Conservation (phyloP, 371 early-diverging fungal species). For the Mucor indicus region DNA sequence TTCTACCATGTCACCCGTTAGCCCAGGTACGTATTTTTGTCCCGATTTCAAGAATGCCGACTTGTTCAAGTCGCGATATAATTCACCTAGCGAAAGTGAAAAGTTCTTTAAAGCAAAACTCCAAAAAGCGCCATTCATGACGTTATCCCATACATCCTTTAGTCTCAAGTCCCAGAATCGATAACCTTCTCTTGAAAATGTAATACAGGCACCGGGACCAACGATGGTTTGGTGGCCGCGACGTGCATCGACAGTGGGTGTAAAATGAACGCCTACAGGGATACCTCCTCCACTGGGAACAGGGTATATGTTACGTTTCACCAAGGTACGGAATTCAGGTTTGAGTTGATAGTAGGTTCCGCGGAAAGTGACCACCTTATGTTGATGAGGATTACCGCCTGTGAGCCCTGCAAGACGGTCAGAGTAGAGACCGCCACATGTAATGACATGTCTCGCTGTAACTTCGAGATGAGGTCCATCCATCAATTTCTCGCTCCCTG, state of each 20-base stretch:
- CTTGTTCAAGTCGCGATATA: conserved; percentile 36
- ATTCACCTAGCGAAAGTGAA: conserved; percentile 28
- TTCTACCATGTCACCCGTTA: conserved; percentile 40
- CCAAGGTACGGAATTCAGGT: conserved; percentile 27
- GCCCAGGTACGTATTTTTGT: conserved; percentile 25
- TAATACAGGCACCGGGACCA: conserved; percentile 47
- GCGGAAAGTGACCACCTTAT: conserved; percentile 35
- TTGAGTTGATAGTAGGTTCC: conserved; percentile 45
- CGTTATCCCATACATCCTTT: conserved; percentile 25
- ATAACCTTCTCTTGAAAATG: conserved; percentile 41
- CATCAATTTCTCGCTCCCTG: conserved; percentile 25
- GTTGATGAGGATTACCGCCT: conserved; percentile 27
- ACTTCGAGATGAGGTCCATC: conserved; percentile 30
- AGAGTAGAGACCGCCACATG: conserved; percentile 39
- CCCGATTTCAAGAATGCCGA: conserved; percentile 31
- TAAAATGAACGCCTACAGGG: conserved; percentile 43
- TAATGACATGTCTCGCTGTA: conserved; percentile 31
- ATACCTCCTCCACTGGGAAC: conserved; percentile 42
- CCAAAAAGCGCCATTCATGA: conserved; percentile 31
- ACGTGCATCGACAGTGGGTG: conserved; percentile 37
- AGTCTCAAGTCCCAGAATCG: conserved; percentile 34
- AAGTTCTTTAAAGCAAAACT: conserved; percentile 34
- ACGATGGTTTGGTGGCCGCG: conserved; percentile 43
- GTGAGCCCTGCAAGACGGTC: conserved; percentile 32
- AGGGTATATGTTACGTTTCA: conserved; percentile 41